A percentile compares a stretch with the other conserved stretches of the same genome.
These are phyloP conservation scores for Diddensiella caesifluorescens DNA, from an alignment of 805 yeast species.

Conservation along the genomic window DNA sequence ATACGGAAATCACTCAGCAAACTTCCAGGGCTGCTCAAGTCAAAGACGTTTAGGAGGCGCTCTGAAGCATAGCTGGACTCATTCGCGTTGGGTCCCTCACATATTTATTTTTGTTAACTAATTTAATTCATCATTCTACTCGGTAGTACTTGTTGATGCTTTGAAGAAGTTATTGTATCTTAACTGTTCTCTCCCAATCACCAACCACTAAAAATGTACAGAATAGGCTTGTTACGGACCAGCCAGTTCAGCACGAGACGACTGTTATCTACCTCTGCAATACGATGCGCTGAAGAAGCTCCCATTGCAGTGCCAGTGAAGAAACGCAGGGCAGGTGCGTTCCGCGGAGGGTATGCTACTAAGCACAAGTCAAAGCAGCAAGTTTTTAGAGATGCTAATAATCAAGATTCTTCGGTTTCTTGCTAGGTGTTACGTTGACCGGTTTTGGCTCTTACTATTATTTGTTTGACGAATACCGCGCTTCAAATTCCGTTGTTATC, in stretches of 20 bases:
- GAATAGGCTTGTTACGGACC: background rate
- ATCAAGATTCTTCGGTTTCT: slow-evolving; percentile 60
- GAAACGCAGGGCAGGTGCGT: slow-evolving; percentile 35
- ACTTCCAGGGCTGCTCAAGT: too few relatives aligned
- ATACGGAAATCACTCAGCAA: too few relatives aligned
- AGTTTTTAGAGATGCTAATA: slow-evolving; percentile 3
- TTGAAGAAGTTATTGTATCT: too few relatives aligned
- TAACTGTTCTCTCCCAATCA: too few relatives aligned
- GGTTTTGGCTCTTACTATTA: slow-evolving; percentile 75
- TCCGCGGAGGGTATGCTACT: slow-evolving; percentile 39
- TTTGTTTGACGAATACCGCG: slow-evolving; percentile 69
- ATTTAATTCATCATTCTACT: too few relatives aligned
- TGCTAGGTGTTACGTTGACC: slow-evolving; percentile 68
- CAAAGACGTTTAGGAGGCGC: too few relatives aligned
- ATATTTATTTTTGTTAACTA: too few relatives aligned
- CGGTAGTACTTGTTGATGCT: too few relatives aligned
- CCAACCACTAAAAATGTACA: slow-evolving; percentile 1
- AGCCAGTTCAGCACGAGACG: slow-evolving; percentile 1
- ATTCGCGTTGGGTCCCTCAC: too few relatives aligned
- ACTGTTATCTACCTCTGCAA: slow-evolving; percentile 6
- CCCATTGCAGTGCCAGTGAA: slow-evolving; percentile 9
- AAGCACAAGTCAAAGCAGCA: background rate
- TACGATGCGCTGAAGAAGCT: slow-evolving; percentile 5
- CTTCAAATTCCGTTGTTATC: slow-evolving; percentile 64
- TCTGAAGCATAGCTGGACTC: too few relatives aligned